These are phyloP conservation scores for Collybiopsis luxurians DNA, from an alignment of 768 basidiomycete species.

Conservation along the genomic window DNA sequence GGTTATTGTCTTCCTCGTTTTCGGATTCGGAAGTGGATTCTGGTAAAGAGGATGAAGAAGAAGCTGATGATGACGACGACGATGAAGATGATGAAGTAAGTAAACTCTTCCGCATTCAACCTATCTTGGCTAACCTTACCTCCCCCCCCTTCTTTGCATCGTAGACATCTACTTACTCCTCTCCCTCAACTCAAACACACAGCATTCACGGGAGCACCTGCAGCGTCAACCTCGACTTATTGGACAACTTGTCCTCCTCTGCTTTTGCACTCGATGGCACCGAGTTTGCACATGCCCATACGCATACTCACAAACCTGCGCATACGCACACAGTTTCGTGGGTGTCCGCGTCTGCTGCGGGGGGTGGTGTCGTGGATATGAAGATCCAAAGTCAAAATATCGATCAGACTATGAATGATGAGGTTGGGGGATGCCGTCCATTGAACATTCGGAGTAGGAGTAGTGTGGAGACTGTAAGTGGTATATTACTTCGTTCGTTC, in stretches of 20 bases:
- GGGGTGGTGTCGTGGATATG: too few relatives aligned
- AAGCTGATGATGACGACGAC: not conserved
- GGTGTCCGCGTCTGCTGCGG: too few relatives aligned
- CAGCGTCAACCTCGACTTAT: not conserved
- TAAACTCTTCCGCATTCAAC: too few relatives aligned
- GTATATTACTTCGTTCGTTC: too few relatives aligned
- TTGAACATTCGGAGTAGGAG: too few relatives aligned
- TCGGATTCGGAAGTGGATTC: not conserved
- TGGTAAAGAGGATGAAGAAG: not conserved
- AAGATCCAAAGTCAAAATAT: too few relatives aligned
- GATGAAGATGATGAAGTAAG: too few relatives aligned
- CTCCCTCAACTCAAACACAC: not conserved
- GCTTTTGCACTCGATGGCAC: not conserved
- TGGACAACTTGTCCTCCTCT: not conserved
- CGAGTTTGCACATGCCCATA: not conserved
- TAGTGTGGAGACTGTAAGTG: too few relatives aligned
- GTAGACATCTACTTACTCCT: not conserved
- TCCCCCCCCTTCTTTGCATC: too few relatives aligned
- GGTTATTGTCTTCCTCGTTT: not conserved
- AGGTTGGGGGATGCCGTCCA: too few relatives aligned
- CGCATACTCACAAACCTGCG: not conserved
- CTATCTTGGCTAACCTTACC: too few relatives aligned
- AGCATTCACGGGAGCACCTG: not conserved
- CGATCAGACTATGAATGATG: too few relatives aligned
- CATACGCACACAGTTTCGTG: not conserved